A percentile compares a stretch with the other conserved stretches of the same genome.
Conservation (phyloP, 192 early-diverging fungal genomes). For the Backusella parvicylindrica region DNA sequence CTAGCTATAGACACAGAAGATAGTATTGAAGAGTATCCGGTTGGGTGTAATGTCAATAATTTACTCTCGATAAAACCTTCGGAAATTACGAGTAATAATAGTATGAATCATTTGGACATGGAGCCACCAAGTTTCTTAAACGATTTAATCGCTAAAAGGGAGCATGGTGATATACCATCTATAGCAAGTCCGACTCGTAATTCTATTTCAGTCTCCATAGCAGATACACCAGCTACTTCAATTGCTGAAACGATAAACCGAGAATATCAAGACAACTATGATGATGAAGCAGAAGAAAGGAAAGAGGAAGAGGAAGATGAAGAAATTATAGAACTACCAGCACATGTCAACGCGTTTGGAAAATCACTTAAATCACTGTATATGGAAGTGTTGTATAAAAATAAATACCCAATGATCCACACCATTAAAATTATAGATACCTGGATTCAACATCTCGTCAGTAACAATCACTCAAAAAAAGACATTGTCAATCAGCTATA, state of each 20-base stretch:
- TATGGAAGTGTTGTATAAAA: not conserved
- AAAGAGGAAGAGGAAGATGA: not conserved
- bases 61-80: too few species aligned
- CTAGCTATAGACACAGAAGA: not conserved
- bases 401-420: not conserved
- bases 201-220: too few species aligned
- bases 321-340: constrained; percentile 1
- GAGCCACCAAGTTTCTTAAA: not conserved
- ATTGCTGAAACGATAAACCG: not conserved
- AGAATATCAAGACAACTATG: not conserved
- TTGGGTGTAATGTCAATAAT: not conserved
- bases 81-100: too few species aligned
- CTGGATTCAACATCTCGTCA: not conserved
- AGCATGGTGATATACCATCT: not conserved
- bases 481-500: not conserved
- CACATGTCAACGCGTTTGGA: not conserved
- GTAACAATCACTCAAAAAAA: not conserved
- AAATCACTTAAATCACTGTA: not conserved
- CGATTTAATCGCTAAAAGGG: not conserved
- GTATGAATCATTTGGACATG: not conserved
- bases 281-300: not conserved
- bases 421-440: not conserved
- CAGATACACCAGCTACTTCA: not conserved
- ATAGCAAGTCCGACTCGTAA: not conserved
- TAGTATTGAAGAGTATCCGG: not conserved